Evolutionary conservation across 306 rosid species (phyloP), one percentile per base, ranked within the genome.

Genomic region (Prunus salicina): DNA sequence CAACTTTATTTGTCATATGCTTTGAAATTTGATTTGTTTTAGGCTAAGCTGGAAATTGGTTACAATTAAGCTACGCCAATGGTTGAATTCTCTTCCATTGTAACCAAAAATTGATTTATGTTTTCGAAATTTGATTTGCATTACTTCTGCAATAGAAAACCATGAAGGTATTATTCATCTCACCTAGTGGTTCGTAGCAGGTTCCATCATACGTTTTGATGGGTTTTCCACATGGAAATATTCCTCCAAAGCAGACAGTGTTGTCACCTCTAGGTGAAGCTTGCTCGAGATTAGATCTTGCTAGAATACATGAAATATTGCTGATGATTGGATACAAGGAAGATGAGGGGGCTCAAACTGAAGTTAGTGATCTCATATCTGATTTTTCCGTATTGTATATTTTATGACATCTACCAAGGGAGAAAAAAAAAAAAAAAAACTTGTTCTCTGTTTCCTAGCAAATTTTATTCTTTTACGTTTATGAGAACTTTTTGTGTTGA

Each of bases 311-410:
- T 76, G 92, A 95, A 86, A 82, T 90, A 77, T 81, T 95, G 89
- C 95, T 84, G 66, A 89, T 81, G 78, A 83, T 80, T 72, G 97
- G 97, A 66, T 90, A 90, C 86, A 92, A 79, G 88, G 99, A 89
- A 73, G 97, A 95, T 76, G 98, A 92, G 77, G 96, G 88, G 75
- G 92, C 89, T 79, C 93, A 92, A 10, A 92, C 89, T 81, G 98
- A 95, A 91, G 98, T 95, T 71, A 64, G 81, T 71, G 74, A 55
- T 77, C 58, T 72, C 62, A 19, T 8, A 28, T 6, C 67, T 19
- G n/a, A 72, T 13, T 27, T 56, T 15, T 16, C n/a, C 5, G 1
- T n/a, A 16, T 52, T 32, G 27, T 10, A 16, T 50, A 16, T 50
- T 65, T 51, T 27, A 8, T n/a, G 58, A 16, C 46, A 49, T 18